Evolutionary conservation across 192 early-diverging fungal genomes (phyloP), one percentile per base, ranked within the genome.

Genomic region (Phycomyces blakesleeanus): DNA sequence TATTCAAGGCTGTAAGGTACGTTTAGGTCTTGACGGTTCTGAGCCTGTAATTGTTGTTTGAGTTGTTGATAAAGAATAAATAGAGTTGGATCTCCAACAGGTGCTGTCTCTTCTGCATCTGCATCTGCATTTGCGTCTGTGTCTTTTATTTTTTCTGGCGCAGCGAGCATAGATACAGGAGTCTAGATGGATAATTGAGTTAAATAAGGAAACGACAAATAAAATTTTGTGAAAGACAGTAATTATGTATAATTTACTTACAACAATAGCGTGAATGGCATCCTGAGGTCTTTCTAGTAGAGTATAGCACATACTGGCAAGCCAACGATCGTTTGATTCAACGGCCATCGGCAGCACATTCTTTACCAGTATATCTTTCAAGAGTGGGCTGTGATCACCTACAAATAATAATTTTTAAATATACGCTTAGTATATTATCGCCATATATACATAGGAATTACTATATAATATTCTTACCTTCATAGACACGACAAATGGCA

Each of bases 401-500:
- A 56, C 50, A 21, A 20, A n/a, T n/a, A n/a, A n/a, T n/a, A n/a
- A n/a, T n/a, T n/a, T n/a, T n/a, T n/a, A n/a, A n/a, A n/a, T n/a
- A n/a, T n/a, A n/a, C n/a, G n/a, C n/a, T n/a, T n/a, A 26, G 29
- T 34, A 66, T 51, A 22, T 16, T 5, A n/a, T 5, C 3, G 29
- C 7, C 29, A 34, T 5, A 7, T 34, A 34, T 34, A 34, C 29
- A 34, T 7, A 7, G 29, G 2, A 5, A 34, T 7, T 7, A 34
- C 3, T 7, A 7, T 34, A 34, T 34, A 34, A 34, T 34, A 34
- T 34, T 29, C 50, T 24, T 75, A 89, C 95, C 95, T 77, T 98
- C 94, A 75, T 92, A 95, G 34, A 94, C 79, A 18, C 96, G 80
- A 60, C 93, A 94, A 10, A 99, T 83, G 5, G 91, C 83, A 37